These are phyloP conservation scores for Aspergillus fijiensis DNA, from an alignment of 2,329 filamentous ascomycete species.

Conservation along the genomic window DNA sequence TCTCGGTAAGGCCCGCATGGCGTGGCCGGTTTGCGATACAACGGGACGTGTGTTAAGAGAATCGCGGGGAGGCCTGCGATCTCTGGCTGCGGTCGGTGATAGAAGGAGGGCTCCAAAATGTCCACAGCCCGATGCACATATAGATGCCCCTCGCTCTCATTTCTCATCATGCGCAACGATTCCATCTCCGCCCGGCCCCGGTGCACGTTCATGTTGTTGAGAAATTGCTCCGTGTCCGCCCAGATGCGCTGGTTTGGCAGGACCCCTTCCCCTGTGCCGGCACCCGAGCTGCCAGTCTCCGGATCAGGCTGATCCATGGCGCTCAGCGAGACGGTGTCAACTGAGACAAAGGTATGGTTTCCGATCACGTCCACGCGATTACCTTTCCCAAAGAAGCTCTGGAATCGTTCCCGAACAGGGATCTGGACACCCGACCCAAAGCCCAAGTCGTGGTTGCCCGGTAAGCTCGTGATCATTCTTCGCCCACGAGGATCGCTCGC, in stretches of 20 bases:
- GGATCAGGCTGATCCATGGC: constrained; percentile 62
- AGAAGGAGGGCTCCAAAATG: constrained; percentile 46
- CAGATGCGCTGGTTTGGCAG: constrained; percentile 65
- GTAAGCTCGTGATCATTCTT: constrained; percentile 79
- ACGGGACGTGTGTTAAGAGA: constrained; percentile 84
- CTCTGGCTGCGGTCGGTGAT: constrained; percentile 21
- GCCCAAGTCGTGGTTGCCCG: constrained; percentile 92
- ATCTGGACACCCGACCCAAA: constrained; percentile 83
- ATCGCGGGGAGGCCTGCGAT: constrained; percentile 75
- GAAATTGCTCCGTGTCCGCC: constrained; percentile 72
- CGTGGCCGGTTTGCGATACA: constrained; percentile 78
- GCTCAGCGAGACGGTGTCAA: constrained; percentile 85
- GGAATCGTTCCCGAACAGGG: constrained; percentile 77
- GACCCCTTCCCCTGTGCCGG: constrained; percentile 48
- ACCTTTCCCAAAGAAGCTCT: constrained; percentile 84
- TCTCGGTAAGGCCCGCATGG: constrained; percentile 87
- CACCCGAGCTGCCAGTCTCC: constrained; percentile 46
- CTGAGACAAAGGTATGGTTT: constrained; percentile 91
- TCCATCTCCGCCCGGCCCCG: constrained; percentile 69
- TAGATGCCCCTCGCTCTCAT: constrained; percentile 55
- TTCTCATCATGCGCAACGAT: constrained; percentile 66
- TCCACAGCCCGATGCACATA: constrained; percentile 63
- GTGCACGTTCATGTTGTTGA: constrained; percentile 62
- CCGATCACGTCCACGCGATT: constrained; percentile 89
- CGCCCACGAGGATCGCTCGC: constrained; percentile 64